Evolutionary conservation across 2,329 filamentous ascomycete species (phyloP).

Genomic region (Epichloe elymi): DNA sequence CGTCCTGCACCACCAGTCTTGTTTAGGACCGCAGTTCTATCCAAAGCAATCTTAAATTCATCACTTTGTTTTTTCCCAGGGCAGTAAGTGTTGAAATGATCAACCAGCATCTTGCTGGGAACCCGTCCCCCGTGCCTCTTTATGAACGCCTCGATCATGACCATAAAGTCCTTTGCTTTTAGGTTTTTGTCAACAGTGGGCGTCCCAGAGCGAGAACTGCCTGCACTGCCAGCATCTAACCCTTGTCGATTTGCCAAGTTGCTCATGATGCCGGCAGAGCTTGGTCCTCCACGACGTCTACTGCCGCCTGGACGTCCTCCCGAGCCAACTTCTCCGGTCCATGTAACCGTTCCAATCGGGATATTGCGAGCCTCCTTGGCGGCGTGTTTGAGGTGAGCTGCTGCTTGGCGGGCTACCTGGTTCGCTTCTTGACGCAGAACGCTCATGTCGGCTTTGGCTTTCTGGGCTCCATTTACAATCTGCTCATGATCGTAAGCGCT

Average conservation of each 20-base stretch:
- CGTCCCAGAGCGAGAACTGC: constrained; percentile 33
- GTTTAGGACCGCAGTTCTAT: constrained; percentile 61
- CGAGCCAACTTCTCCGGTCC: constrained; percentile 77
- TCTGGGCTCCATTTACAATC: constrained; percentile 66
- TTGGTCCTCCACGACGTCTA: constrained; percentile 37
- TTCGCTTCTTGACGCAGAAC: constrained; percentile 75
- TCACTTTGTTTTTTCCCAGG: constrained; percentile 48
- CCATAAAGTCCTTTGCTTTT: constrained; percentile 49
- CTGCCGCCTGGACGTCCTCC: constrained; percentile 54
- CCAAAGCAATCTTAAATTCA: constrained; percentile 73
- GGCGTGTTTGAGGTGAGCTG: constrained; percentile 59
- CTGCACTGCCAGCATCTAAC: constrained; percentile 27
- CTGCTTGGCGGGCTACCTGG: constrained; percentile 64
- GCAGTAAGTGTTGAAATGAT: constrained; percentile 79
- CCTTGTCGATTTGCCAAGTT: constrained; percentile 46
- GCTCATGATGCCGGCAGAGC: constrained; percentile 41
- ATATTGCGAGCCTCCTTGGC: constrained; percentile 58
- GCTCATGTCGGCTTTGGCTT: constrained; percentile 58
- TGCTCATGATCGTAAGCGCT: constrained; percentile 89
- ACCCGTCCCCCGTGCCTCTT: constrained; percentile 67
- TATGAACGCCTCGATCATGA: constrained; percentile 68
- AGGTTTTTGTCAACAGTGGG: constrained; percentile 26
- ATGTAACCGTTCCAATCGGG: constrained; percentile 77
- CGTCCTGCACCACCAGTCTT: constrained; percentile 39
- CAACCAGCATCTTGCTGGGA: constrained; percentile 72